These are phyloP conservation scores for Eucalyptus urophylla DNA, from an alignment of 345 rosid genomes.

Conservation along the genomic window DNA sequence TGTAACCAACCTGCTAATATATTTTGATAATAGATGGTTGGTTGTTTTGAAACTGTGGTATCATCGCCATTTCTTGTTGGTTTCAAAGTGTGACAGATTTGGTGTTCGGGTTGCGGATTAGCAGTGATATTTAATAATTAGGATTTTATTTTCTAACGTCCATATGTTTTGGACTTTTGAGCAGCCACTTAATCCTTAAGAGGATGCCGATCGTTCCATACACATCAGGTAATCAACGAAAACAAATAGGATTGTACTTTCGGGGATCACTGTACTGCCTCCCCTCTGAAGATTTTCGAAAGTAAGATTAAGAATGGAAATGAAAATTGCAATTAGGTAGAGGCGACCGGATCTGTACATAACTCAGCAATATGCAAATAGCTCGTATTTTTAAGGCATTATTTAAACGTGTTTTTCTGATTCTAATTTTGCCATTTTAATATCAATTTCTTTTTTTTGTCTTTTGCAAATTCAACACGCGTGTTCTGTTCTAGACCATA, in stretches of 20 bases:
- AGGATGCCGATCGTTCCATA: neutral
- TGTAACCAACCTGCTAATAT: too few relatives aligned
- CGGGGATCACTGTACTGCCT: neutral
- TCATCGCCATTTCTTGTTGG: neutral
- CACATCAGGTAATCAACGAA: neutral
- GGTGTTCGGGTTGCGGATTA: too few relatives aligned
- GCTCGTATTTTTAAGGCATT: neutral
- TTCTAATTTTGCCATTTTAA: neutral
- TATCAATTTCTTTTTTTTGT: neutral
- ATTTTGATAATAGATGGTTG: too few relatives aligned
- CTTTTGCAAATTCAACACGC: neutral
- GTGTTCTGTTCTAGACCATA: neutral
- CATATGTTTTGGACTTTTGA: neutral
- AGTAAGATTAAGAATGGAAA: neutral
- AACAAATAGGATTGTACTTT: neutral
- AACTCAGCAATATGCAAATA: neutral
- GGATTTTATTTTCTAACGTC: neutral
- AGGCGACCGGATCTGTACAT: neutral
- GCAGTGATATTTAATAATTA: too few relatives aligned
- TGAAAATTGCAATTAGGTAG: neutral
- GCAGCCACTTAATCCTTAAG: neutral
- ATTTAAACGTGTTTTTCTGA: neutral
- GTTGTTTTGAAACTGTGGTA: too few relatives aligned
- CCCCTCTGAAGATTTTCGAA: neutral
- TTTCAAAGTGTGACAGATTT: neutral